phyloP scores from a whole-genome alignment of 179 eudicot species.

The Amaranthus tricolor region DNA sequence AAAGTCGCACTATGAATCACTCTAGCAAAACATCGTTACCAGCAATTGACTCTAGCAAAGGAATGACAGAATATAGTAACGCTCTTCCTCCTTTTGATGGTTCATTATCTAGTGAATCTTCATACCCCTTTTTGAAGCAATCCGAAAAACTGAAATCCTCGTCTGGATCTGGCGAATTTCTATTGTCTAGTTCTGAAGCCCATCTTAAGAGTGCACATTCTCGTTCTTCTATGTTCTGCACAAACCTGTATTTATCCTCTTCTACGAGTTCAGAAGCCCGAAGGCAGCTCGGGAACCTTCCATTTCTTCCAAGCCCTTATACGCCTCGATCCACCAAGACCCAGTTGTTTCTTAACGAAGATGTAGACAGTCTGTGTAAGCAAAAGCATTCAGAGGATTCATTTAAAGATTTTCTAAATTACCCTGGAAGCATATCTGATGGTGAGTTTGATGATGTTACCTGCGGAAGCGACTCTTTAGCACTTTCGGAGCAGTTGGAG shows the following conservation, averaged over 20 bases:
- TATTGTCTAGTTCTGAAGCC: slow-evolving; percentile 21
- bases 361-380: slow-evolving; percentile 22
- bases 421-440: slow-evolving; percentile 30
- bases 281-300: slow-evolving; percentile 35
- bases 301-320: slow-evolving; percentile 42
- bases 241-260: slow-evolving; percentile 42
- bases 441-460: slow-evolving; percentile 33
- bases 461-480: slow-evolving; percentile 35
- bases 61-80: slow-evolving; percentile 13
- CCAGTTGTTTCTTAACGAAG: slow-evolving; percentile 23
- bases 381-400: slow-evolving; percentile 28
- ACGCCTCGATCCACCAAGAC: slow-evolving; percentile 27
- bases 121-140: slow-evolving; percentile 26
- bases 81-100: slow-evolving; percentile 15
- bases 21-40: slow-evolving; percentile 15
- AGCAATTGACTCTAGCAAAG: slow-evolving; percentile 26
- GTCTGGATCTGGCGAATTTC: slow-evolving; percentile 20
- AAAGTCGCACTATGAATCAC: slow-evolving; percentile 24
- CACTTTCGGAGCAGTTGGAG: slow-evolving; percentile 40
- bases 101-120: slow-evolving; percentile 24
- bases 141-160: slow-evolving; percentile 19
- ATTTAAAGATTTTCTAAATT: slow-evolving; percentile 31
- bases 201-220: slow-evolving; percentile 29
- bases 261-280: slow-evolving; percentile 38
- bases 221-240: slow-evolving; percentile 43